phyloP scores from a whole-genome alignment of 2,329 filamentous ascomycete genomes.

The Apiospora pterosperma region DNA sequence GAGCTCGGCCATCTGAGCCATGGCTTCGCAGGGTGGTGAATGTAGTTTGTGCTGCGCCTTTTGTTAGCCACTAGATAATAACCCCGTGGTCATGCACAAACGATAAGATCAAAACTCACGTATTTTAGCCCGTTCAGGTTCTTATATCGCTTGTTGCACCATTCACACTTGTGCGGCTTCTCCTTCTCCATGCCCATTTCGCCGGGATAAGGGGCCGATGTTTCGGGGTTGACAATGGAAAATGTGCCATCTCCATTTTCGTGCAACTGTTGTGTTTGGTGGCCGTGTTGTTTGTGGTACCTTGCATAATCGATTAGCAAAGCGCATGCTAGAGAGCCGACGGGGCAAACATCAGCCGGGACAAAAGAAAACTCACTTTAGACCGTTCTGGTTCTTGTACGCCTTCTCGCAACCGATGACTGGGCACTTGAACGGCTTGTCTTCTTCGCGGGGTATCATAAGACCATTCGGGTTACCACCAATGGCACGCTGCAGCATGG shows the following conservation, averaged over 20 bases:
- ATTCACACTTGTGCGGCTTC: constrained; percentile 96
- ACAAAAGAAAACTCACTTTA: constrained; percentile 67
- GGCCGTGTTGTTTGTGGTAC: constrained; percentile 78
- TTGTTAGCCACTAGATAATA: not conserved
- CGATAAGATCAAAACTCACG: constrained; percentile 41
- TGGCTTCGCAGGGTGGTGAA: constrained; percentile 85
- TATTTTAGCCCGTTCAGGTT: constrained; percentile 99
- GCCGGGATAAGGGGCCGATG: constrained; percentile 88
- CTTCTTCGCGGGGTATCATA: constrained; percentile 75
- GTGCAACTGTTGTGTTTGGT: constrained; percentile 93
- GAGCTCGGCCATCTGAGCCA: constrained; percentile 54
- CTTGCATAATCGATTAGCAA: constrained; percentile 36
- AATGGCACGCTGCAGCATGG: constrained; percentile 48
- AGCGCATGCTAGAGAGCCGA: not conserved
- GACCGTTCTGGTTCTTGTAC: constrained; percentile 98
- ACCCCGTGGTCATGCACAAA: not conserved
- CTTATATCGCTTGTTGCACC: constrained; percentile 98
- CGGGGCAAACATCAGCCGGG: constrained; percentile 9
- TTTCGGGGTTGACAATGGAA: constrained; percentile 96
- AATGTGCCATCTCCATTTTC: constrained; percentile 97
- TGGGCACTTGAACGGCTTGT: constrained; percentile 96
- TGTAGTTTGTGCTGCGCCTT: constrained; percentile 65
- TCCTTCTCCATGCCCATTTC: constrained; percentile 99
- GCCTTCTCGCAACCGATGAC: constrained; percentile 99
- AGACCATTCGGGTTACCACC: constrained; percentile 47